A percentile compares a stretch with the other conserved stretches of the same genome.
phyloP scores from a whole-genome alignment of 148 eudicot genomes.

The Cornus suecica region DNA sequence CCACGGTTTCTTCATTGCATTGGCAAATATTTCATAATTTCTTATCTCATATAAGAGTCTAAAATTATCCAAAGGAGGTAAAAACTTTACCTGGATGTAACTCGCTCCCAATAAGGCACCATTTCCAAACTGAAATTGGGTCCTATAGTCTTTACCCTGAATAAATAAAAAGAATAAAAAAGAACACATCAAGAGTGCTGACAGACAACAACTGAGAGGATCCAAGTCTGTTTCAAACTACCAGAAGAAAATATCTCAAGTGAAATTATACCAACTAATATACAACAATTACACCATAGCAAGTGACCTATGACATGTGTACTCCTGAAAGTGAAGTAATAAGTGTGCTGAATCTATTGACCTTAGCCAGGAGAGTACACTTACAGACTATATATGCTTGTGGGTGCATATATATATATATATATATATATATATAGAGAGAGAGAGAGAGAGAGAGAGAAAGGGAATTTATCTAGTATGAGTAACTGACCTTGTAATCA shows the following conservation, averaged over 20 bases:
- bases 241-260: neutral
- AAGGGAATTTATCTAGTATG: neutral
- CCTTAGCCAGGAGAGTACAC: neutral
- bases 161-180: slow-evolving; percentile 4
- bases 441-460: no score
- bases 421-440: no score
- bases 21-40: neutral
- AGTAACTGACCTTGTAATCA: slow-evolving; percentile 75
- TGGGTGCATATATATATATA: no score
- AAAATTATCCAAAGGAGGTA: neutral
- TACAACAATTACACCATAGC: neutral
- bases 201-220: neutral
- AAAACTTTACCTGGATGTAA: slow-evolving; percentile 77
- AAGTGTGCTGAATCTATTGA: neutral
- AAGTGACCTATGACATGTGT: neutral
- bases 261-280: neutral
- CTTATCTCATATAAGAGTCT: neutral
- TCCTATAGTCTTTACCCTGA: slow-evolving; percentile 82
- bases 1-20: neutral
- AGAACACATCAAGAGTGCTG: neutral
- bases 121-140: slow-evolving; percentile 81
- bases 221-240: neutral
- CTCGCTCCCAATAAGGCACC: slow-evolving; percentile 80
- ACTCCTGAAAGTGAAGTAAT: neutral
- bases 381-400: neutral